These are phyloP conservation scores for Epicoccum sorghinum DNA, from an alignment of 2,329 filamentous ascomycete species.

Conservation along the genomic window DNA sequence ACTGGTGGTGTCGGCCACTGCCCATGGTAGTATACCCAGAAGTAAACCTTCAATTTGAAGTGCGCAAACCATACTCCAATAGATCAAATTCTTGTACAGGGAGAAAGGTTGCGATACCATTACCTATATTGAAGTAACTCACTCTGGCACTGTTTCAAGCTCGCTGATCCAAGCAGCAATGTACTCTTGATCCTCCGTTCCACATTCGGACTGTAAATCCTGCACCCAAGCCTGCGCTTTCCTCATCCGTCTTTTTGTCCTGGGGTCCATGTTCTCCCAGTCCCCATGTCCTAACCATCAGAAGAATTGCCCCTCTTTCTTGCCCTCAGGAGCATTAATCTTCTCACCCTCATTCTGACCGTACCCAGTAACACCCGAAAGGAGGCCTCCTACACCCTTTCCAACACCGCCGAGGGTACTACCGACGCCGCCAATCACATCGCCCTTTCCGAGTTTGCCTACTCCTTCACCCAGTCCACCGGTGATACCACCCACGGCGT, in stretches of 20 bases:
- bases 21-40: no score
- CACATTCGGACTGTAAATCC: slow-evolving; percentile 11
- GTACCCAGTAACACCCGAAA: slow-evolving; percentile 39
- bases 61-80: no score
- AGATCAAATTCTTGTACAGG: no score
- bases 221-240: slow-evolving; percentile 13
- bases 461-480: slow-evolving; percentile 54
- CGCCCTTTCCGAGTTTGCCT: slow-evolving; percentile 52
- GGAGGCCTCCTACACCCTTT: slow-evolving; percentile 45
- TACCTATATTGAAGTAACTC: background rate
- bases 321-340: slow-evolving; percentile 14
- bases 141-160: slow-evolving; percentile 4
- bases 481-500: slow-evolving; percentile 50
- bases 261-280: slow-evolving; percentile 9
- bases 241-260: slow-evolving; percentile 5
- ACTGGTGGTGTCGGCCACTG: no score
- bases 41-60: no score
- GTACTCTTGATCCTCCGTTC: slow-evolving; percentile 14
- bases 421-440: slow-evolving; percentile 52
- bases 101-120: no score
- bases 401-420: slow-evolving; percentile 51
- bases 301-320: slow-evolving; percentile 20
- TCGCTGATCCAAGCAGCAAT: slow-evolving; percentile 17
- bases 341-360: slow-evolving; percentile 29
- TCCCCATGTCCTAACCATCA: slow-evolving; percentile 16